Evolutionary conservation across 305 asterid genomes (phyloP).

Genomic region (Rubia occidens): DNA sequence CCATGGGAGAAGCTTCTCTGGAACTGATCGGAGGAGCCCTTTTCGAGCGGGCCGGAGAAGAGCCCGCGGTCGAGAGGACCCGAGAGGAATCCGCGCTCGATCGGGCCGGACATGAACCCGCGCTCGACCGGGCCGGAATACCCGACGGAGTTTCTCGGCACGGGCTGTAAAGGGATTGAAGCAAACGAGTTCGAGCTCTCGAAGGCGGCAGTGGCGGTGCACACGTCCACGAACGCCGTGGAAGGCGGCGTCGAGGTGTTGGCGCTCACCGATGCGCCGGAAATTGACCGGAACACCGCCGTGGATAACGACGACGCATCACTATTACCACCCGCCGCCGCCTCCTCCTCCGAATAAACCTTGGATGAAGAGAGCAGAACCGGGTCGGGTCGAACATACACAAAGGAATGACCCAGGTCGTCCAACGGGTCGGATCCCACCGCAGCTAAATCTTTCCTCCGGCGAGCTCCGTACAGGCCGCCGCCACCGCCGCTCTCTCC

Average conservation of each 20-base stretch:
- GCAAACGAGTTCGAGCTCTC: constrained; percentile 85
- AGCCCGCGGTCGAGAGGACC: constrained; percentile 78
- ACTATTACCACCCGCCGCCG: not conserved
- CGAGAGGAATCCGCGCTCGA: constrained; percentile 71
- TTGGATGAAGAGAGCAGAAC: constrained; percentile 46
- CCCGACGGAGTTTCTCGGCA: constrained; percentile 47
- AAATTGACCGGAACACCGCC: constrained; percentile 45
- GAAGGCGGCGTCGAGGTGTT: constrained; percentile 91
- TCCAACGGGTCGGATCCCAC: constrained; percentile 70
- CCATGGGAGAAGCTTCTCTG: constrained; percentile 77
- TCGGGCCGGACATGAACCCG: constrained; percentile 82
- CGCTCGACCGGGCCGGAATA: constrained; percentile 57
- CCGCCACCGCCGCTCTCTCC: constrained; percentile 46
- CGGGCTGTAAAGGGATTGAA: constrained; percentile 73
- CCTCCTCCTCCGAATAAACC: constrained; percentile 40
- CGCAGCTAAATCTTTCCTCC: constrained; percentile 39
- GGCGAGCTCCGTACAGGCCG: constrained; percentile 23
- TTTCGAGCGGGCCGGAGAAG: constrained; percentile 67
- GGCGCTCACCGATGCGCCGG: constrained; percentile 93
- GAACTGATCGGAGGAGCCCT: constrained; percentile 49
- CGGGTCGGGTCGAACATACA: constrained; percentile 69
- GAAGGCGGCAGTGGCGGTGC: constrained; percentile 73
- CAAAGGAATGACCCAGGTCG: constrained; percentile 89
- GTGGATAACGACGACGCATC: constrained; percentile 14
- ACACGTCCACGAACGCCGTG: constrained; percentile 54